A percentile compares a stretch with the other conserved stretches of the same genome.
Conservation (phyloP, 805 yeast species). For the Saturnispora halmiae region DNA sequence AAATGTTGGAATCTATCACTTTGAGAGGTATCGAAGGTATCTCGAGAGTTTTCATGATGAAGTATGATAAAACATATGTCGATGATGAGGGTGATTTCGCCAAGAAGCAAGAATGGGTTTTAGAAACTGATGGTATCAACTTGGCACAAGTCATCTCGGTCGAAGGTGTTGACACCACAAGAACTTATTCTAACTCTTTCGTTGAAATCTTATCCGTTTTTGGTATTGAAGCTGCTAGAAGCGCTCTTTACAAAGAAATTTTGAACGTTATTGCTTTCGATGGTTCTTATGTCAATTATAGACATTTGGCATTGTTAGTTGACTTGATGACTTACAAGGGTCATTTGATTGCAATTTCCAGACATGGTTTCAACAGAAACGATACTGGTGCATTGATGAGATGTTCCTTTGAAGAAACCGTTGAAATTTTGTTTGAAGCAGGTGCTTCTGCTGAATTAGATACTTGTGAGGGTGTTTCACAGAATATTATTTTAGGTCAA, state of each 20-base stretch:
- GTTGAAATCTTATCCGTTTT: conserved; percentile 90
- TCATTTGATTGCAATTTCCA: conserved; percentile 95
- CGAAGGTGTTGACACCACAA: conserved; percentile 84
- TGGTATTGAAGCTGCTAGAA: conserved; percentile 97
- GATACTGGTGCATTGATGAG: conserved; percentile 99
- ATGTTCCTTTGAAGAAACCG: conserved; percentile 98
- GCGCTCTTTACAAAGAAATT: conserved; percentile 88
- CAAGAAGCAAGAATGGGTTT: conserved; percentile 93
- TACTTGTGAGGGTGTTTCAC: conserved; percentile 98
- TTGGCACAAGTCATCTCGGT: conserved; percentile 90
- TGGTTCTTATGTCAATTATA: conserved; percentile 97
- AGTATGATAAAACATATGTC: conserved; percentile 62
- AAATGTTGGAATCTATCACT: conserved; percentile 91
- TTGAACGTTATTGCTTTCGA: conserved; percentile 97
- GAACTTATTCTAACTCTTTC: conserved; percentile 93
- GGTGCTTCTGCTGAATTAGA: conserved; percentile 97
- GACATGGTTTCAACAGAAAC: conserved; percentile 98
- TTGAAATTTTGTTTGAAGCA: conserved; percentile 93
- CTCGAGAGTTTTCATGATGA: conserved; percentile 84
- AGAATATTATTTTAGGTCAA: conserved; percentile 95
- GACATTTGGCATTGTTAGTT: conserved; percentile 95
- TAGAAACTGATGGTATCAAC: conserved; percentile 98
- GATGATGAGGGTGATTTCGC: conserved; percentile 79
- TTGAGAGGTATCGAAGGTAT: conserved; percentile 94
- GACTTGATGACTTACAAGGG: conserved; percentile 99